Conservation (phyloP, 352 stramenopile genomes). For the Phytopythium montanum region DNA sequence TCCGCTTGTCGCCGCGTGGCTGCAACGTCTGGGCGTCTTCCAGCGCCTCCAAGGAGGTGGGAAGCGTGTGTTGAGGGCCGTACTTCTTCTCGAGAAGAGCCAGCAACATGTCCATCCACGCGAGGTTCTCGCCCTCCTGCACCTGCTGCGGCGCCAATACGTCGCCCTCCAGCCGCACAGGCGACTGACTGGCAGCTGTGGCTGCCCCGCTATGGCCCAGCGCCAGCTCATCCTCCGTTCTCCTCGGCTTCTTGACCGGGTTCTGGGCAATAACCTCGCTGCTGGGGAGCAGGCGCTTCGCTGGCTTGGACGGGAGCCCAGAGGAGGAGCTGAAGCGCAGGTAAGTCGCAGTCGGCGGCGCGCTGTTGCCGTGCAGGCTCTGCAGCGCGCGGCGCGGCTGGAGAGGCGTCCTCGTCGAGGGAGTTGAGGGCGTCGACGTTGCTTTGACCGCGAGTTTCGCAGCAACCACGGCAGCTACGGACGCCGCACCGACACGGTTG, state of each 20-base stretch:
- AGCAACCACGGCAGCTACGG: constrained; percentile 7
- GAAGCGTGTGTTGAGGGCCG: constrained; percentile 17
- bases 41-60: constrained; percentile 39
- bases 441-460: constrained; percentile 14
- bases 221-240: background rate
- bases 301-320: background rate
- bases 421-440: background rate
- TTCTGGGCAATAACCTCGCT: background rate
- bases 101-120: constrained; percentile 85
- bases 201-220: background rate
- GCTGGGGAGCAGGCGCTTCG: background rate
- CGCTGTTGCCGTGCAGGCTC: constrained; percentile 24
- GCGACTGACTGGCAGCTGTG: background rate
- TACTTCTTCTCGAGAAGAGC: constrained; percentile 70
- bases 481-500: constrained; percentile 1
- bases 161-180: background rate
- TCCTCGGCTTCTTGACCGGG: background rate
- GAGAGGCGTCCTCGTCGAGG: constrained; percentile 2
- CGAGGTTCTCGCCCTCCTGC: constrained; percentile 54
- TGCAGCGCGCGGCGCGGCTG: constrained; percentile 24
- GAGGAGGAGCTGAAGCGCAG: background rate
- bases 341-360: background rate
- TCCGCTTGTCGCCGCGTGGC: constrained; percentile 19
- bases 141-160: constrained; percentile 4
- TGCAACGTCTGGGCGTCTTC: constrained; percentile 37